Conservation (phyloP, 225 moss, liverwort and hornwort genomes). For the Pseudisothecium myosuroides region DNA sequence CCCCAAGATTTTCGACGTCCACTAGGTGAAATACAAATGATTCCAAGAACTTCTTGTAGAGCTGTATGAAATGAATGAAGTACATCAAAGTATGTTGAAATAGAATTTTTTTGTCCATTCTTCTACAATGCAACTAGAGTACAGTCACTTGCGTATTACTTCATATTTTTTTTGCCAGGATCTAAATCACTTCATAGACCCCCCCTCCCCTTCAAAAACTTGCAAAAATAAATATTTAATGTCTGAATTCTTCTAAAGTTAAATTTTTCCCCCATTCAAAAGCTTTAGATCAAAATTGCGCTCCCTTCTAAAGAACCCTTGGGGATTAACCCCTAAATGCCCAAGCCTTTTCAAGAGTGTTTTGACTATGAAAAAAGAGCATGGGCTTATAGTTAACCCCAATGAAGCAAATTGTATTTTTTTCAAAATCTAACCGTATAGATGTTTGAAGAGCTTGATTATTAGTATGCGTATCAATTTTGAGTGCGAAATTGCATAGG, state of each 20-base stretch:
- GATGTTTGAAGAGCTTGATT: too few species aligned
- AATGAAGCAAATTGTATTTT: too few species aligned
- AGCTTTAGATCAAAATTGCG: neutral
- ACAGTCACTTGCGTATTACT: too few species aligned
- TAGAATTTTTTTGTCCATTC: neutral
- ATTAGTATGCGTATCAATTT: too few species aligned
- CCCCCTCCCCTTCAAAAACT: too few species aligned
- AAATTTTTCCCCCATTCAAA: accelerated
- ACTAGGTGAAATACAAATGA: neutral
- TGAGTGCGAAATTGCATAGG: too few species aligned
- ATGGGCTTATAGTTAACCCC: too few species aligned
- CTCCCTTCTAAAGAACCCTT: too few species aligned
- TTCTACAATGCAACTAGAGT: neutral
- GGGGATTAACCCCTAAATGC: too few species aligned
- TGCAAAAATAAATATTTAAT: neutral
- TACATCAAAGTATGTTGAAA: neutral
- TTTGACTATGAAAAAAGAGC: too few species aligned
- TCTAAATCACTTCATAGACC: neutral
- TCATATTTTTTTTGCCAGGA: neutral
- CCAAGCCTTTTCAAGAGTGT: too few species aligned
- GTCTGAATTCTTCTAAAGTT: accelerated
- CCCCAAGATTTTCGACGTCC: accelerated
- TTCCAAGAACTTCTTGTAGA: accelerated
- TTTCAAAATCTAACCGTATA: too few species aligned
- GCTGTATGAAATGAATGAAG: neutral